Percentiles rank a stretch among this genome's conserved stretches.
Evolutionary conservation across 345 rosid species (phyloP).

Genomic region (Toxicodendron radicans): DNA sequence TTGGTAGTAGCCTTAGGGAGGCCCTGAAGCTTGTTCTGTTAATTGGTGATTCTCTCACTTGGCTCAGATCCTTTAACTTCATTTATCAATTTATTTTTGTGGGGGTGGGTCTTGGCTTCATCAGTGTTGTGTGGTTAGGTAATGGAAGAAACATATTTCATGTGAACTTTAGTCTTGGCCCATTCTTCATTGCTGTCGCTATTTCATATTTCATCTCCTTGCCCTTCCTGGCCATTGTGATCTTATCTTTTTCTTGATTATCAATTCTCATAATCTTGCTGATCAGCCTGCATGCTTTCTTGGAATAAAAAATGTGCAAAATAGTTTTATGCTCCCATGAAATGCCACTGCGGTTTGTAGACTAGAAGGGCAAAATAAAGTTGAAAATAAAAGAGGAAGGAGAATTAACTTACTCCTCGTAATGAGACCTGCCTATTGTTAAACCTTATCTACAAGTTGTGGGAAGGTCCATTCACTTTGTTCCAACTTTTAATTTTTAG

Average conservation of each 20-base stretch:
- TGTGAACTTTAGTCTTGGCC: background rate
- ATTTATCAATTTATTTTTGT: background rate
- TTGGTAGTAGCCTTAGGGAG: constrained; percentile 63
- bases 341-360: too few species aligned
- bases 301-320: background rate
- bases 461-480: too few species aligned
- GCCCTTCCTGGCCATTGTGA: background rate
- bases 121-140: background rate
- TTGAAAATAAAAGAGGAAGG: too few species aligned
- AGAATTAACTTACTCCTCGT: too few species aligned
- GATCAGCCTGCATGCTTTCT: background rate
- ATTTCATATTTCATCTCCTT: background rate
- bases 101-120: background rate
- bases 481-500: too few species aligned
- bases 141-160: background rate
- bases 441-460: too few species aligned
- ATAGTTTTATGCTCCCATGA: too few species aligned
- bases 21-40: constrained; percentile 85
- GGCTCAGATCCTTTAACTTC: background rate
- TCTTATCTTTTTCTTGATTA: background rate
- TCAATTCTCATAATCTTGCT: background rate
- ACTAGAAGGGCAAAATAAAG: too few species aligned
- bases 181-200: background rate
- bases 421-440: too few species aligned
- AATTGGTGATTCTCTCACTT: constrained; percentile 49